Evolutionary conservation across 352 stramenopile genomes (phyloP), one percentile per base, ranked within the genome.

Genomic region (Phytophthora citrophthora): DNA sequence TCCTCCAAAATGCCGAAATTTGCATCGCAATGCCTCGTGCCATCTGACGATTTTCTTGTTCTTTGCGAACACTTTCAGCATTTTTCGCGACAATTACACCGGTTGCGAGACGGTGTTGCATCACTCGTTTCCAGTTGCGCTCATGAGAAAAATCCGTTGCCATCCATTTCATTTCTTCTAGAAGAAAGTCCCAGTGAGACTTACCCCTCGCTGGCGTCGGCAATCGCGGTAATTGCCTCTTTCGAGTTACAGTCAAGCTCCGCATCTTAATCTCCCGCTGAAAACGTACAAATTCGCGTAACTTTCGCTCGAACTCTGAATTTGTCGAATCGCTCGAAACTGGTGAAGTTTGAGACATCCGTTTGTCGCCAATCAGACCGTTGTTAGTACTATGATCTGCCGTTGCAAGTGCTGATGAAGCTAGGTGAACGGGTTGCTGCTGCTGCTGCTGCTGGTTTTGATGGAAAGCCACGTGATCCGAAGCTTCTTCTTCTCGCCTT

Each of bases 141-240:
- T 99, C 97, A 70, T 98, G 90, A 27, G 92, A 81, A 79, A 99
- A 99, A 81, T 99, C 97, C 4, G 86, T 92, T 23, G 96, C 91
- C 82, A 99, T 92, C 94, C 97, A 99, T 61, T 86, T 77, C 97
- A 99, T 99, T 74, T 99, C 97, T 32, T 99, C 88, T 7, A 99
- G 69, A 5, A 99, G 43, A 43, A 80, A 89, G 64, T 99, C 96
- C 95, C 94, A 98, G 43, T 98, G 93, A 27, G 84, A 81, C 43
- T 90, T 88, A 4, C 60, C 51, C 12, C 85, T 83, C 15, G 49
- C 31, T 18, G 88, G 86, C 9, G 76, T 85, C 13, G 71, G 52
- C 13, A 93, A 41, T 26, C 84, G 75, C 6, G 83, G 86, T 36
- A 96, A 59, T 47, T 95, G 86, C 2, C 86, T 76, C 61, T 95